Evolutionary conservation across 257 asterid species (phyloP).

Genomic region (Primulina tabacum): DNA sequence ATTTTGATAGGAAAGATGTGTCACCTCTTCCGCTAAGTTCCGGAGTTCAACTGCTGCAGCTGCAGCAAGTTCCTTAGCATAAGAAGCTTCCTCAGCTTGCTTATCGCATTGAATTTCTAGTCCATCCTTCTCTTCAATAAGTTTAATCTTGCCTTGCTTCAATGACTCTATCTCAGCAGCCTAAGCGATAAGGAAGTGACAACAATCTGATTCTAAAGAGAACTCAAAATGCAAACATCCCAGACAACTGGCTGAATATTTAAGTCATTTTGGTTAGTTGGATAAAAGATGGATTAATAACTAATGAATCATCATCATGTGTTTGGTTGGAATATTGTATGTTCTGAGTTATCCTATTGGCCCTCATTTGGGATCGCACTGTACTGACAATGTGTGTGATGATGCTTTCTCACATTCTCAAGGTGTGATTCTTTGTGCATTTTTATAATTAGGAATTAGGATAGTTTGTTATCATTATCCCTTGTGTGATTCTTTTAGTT

Average conservation of each 20-base stretch:
- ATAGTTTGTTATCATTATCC: too few relatives aligned
- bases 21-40: slow-evolving; percentile 76
- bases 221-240: not conserved
- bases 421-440: too few relatives aligned
- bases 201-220: slow-evolving; percentile 14
- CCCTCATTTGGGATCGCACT: too few relatives aligned
- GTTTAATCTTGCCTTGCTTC: slow-evolving; percentile 62
- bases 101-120: slow-evolving; percentile 55
- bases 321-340: too few relatives aligned
- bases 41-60: slow-evolving; percentile 89
- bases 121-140: slow-evolving; percentile 56
- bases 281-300: too few relatives aligned
- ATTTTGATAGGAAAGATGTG: slow-evolving; percentile 72
- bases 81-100: slow-evolving; percentile 65
- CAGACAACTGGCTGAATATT: not conserved
- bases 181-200: slow-evolving; percentile 32
- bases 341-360: too few relatives aligned
- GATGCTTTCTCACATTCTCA: too few relatives aligned
- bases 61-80: slow-evolving; percentile 78
- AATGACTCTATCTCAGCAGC: slow-evolving; percentile 72
- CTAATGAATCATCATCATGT: too few relatives aligned
- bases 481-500: too few relatives aligned
- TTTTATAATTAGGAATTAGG: too few relatives aligned
- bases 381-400: too few relatives aligned
- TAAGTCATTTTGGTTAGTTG: too few relatives aligned